Percentiles rank a stretch among this genome's conserved stretches.
Conservation (phyloP, 2,329 filamentous ascomycete species). For the Xylariaceae sp. region DNA sequence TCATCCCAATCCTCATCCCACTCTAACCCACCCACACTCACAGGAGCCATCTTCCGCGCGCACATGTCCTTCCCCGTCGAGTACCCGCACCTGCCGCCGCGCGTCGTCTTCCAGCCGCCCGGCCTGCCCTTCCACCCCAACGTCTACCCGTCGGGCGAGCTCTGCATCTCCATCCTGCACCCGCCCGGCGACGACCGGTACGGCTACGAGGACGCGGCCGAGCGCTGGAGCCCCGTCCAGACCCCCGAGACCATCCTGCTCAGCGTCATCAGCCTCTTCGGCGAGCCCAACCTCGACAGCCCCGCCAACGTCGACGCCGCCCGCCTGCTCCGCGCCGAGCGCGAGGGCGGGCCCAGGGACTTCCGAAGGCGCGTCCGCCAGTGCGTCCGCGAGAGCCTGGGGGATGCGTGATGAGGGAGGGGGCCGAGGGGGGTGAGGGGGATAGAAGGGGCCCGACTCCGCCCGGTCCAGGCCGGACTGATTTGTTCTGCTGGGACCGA, state of each 20-base stretch:
- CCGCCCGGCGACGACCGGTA: slow-evolving; percentile 89
- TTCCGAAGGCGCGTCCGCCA: slow-evolving; percentile 73
- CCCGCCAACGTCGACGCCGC: slow-evolving; percentile 94
- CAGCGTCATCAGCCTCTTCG: slow-evolving; percentile 85
- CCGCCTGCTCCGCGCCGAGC: slow-evolving; percentile 75
- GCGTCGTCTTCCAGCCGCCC: slow-evolving; percentile 76
- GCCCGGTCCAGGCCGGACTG: too few species aligned
- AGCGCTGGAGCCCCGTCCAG: slow-evolving; percentile 93
- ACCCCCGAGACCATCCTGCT: slow-evolving; percentile 90
- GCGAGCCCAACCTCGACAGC: slow-evolving; percentile 89
- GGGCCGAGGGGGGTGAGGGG: too few species aligned
- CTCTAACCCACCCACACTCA: too few species aligned
- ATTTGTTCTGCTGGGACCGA: too few species aligned
- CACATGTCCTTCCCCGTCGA: slow-evolving; percentile 72
- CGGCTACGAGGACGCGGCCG: slow-evolving; percentile 82
- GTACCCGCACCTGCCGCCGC: slow-evolving; percentile 83
- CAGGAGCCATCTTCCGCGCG: slow-evolving; percentile 89
- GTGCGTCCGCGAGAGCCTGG: slow-evolving; percentile 74
- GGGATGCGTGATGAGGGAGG: slow-evolving; percentile 48
- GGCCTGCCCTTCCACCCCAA: slow-evolving; percentile 93
- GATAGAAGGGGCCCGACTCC: too few species aligned
- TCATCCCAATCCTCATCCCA: not conserved
- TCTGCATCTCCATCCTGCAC: slow-evolving; percentile 97
- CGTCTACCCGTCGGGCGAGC: slow-evolving; percentile 77
- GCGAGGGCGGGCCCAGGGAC: slow-evolving; percentile 51